phyloP scores from a whole-genome alignment of 106 monocot genomes.

The Posidonia australis region DNA sequence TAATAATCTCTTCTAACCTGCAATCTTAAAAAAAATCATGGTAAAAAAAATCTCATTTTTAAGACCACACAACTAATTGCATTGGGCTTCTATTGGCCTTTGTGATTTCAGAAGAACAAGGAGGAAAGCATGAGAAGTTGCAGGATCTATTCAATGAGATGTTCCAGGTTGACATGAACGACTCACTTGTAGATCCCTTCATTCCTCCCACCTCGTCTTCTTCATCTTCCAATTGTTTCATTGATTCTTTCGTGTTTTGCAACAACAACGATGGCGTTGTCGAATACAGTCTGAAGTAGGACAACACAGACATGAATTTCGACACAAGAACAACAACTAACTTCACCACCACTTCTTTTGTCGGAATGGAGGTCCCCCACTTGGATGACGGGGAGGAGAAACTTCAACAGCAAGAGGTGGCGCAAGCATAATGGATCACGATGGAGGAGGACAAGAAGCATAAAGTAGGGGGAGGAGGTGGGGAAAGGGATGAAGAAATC shows the following conservation, averaged over 20 bases:
- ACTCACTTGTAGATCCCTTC: constrained; percentile 5
- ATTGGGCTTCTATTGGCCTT: neutral
- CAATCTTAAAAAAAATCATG: neutral
- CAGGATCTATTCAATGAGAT: no score
- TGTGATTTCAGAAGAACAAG: constrained; percentile 15
- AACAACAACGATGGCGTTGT: neutral
- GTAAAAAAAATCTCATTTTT: no score
- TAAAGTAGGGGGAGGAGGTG: no score
- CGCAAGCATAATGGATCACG: no score
- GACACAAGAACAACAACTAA: constrained; percentile 19
- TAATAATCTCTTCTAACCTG: no score
- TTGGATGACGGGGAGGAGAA: no score
- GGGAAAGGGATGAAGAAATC: no score
- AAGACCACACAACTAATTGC: no score
- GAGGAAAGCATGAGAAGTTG: constrained; percentile 70
- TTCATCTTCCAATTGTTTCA: constrained; percentile 8
- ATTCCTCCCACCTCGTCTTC: neutral
- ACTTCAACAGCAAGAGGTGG: no score
- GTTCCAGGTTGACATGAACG: no score
- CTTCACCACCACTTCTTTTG: neutral
- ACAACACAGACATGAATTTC: constrained; percentile 19
- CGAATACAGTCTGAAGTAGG: constrained; percentile 24
- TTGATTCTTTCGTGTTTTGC: neutral
- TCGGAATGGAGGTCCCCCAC: neutral
- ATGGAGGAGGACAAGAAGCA: no score